phyloP scores from a whole-genome alignment of 805 yeast genomes.

The Debaryomyces castellii region DNA sequence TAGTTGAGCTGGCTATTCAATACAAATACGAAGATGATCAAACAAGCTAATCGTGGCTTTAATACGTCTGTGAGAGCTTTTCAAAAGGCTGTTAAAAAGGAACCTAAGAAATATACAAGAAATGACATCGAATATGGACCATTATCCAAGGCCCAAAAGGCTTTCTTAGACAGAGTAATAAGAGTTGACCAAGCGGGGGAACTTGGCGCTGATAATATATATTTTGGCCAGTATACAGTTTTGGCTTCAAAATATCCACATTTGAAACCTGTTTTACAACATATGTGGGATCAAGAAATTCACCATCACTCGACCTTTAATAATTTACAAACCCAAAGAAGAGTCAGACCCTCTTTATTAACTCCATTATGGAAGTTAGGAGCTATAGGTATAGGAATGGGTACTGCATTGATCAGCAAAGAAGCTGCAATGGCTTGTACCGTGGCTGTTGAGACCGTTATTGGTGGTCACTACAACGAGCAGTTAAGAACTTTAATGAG shows the following conservation, averaged over 20 bases:
- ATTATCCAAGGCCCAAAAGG: conserved; percentile 56
- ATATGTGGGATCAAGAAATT: conserved; percentile 98
- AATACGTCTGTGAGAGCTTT: neutral
- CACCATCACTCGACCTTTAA: conserved; percentile 89
- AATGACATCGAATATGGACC: conserved; percentile 34
- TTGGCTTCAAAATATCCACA: conserved; percentile 70
- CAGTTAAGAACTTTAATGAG: conserved; percentile 78
- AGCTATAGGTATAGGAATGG: conserved; percentile 81
- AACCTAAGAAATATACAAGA: conserved; percentile 18
- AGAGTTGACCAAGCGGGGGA: conserved; percentile 99
- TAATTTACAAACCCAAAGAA: conserved; percentile 63
- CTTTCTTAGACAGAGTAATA: conserved; percentile 69
- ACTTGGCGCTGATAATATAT: conserved; percentile 90
- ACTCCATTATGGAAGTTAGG: conserved; percentile 95
- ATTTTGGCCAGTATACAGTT: conserved; percentile 84
- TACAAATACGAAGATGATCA: neutral
- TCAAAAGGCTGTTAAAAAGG: conserved; percentile 3
- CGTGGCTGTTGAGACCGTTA: conserved; percentile 97
- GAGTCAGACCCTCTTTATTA: conserved; percentile 87
- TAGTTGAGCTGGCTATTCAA: no score
- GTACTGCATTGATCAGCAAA: conserved; percentile 82
- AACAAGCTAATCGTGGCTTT: neutral
- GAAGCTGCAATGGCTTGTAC: conserved; percentile 99
- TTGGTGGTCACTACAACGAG: conserved; percentile 92
- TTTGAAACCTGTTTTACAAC: conserved; percentile 75